phyloP scores from a whole-genome alignment of 1,139 yeast species.

The Blastobotrys aristatus region DNA sequence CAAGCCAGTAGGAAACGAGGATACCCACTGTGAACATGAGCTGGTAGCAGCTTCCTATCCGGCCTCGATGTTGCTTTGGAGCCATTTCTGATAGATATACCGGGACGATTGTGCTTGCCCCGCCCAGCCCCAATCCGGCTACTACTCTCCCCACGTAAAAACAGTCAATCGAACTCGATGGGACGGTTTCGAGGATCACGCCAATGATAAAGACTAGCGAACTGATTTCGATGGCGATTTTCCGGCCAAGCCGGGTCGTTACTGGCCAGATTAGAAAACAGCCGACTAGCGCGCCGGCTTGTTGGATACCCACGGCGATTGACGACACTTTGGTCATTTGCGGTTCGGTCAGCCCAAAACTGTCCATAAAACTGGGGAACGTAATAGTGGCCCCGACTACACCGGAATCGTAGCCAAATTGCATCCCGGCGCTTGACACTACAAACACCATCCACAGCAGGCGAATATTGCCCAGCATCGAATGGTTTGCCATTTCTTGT shows the following conservation, averaged over 20 bases:
- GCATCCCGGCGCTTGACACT: slow-evolving; percentile 7
- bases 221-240: slow-evolving; percentile 38
- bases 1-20: slow-evolving; percentile 29
- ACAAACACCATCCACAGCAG: background rate
- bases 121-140: slow-evolving; percentile 61
- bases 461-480: background rate
- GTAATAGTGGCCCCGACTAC: slow-evolving; percentile 30
- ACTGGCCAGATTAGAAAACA: slow-evolving; percentile 42
- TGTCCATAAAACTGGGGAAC: slow-evolving; percentile 35
- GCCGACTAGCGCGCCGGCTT: slow-evolving; percentile 47
- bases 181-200: slow-evolving; percentile 28
- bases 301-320: slow-evolving; percentile 44
- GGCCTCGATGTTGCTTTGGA: slow-evolving; percentile 53
- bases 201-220: slow-evolving; percentile 41
- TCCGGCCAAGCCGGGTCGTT: slow-evolving; percentile 40
- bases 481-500: background rate
- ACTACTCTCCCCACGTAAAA: slow-evolving; percentile 47
- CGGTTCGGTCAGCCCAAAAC: slow-evolving; percentile 35
- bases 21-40: slow-evolving; percentile 47
- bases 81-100: slow-evolving; percentile 63
- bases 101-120: slow-evolving; percentile 59
- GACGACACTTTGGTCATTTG: slow-evolving; percentile 29
- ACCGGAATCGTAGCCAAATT: slow-evolving; percentile 33
- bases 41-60: slow-evolving; percentile 32
- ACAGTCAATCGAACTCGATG: slow-evolving; percentile 18